Evolutionary conservation across 2,329 filamentous ascomycete genomes (phyloP).

Genomic region (Harringtonia lauricola): DNA sequence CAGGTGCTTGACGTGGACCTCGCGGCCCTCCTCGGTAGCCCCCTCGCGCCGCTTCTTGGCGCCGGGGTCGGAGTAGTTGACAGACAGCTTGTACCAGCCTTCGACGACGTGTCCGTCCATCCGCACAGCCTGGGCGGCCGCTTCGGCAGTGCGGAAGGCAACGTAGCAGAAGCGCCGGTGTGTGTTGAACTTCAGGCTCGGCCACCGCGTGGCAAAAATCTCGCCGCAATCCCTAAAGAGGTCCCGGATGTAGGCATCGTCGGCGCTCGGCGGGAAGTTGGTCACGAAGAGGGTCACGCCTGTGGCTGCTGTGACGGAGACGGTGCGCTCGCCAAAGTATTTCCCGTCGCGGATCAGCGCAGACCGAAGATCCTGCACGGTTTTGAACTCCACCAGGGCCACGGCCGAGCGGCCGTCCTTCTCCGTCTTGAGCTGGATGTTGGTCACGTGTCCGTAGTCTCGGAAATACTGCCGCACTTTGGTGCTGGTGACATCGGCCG

Average conservation of each 20-base stretch:
- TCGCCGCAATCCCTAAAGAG: slow-evolving; percentile 69
- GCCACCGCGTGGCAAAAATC: slow-evolving; percentile 77
- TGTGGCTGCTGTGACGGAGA: slow-evolving; percentile 64
- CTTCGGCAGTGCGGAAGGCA: slow-evolving; percentile 64
- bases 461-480: slow-evolving; percentile 83
- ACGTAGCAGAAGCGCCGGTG: slow-evolving; percentile 92
- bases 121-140: slow-evolving; percentile 58
- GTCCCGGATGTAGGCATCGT: slow-evolving; percentile 56
- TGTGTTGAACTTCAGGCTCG: slow-evolving; percentile 80
- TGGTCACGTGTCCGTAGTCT: slow-evolving; percentile 77
- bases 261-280: slow-evolving; percentile 73
- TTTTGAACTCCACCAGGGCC: slow-evolving; percentile 77
- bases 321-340: slow-evolving; percentile 59
- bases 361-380: slow-evolving; percentile 66
- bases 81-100: slow-evolving; percentile 56
- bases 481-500: slow-evolving; percentile 55
- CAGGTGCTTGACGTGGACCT: slow-evolving; percentile 67
- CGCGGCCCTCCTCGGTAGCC: slow-evolving; percentile 74
- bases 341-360: slow-evolving; percentile 77
- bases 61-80: slow-evolving; percentile 74
- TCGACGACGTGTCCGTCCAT: slow-evolving; percentile 63
- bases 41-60: slow-evolving; percentile 70
- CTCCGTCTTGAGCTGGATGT: slow-evolving; percentile 57
- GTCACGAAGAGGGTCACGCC: slow-evolving; percentile 79
- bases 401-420: slow-evolving; percentile 48